Evolutionary conservation across 2,329 filamentous ascomycete species (phyloP).

Genomic region (Xylariaceae sp.): DNA sequence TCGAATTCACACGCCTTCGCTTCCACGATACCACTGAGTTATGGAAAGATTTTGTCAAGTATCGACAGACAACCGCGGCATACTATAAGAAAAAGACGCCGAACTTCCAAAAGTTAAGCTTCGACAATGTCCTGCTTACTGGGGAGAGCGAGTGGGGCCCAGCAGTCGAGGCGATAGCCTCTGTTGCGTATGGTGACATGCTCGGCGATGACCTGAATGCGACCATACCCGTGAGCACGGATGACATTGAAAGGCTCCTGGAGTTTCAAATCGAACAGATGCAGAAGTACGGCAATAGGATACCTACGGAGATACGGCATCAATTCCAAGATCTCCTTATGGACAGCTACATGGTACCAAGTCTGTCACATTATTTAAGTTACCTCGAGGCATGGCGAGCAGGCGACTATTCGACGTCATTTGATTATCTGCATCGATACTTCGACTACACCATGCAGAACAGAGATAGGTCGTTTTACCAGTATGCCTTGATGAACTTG

Average conservation of each 20-base stretch:
- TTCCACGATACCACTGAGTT: conserved; percentile 74
- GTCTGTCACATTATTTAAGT: conserved; percentile 69
- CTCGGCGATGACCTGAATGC: conserved; percentile 38
- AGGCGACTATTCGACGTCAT: conserved; percentile 82
- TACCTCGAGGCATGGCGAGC: conserved; percentile 91
- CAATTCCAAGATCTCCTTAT: conserved; percentile 64
- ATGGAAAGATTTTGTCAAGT: conserved; percentile 78
- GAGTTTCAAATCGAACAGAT: conserved; percentile 86
- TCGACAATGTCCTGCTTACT: conserved; percentile 50
- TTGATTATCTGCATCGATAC: conserved; percentile 87
- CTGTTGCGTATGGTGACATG: conserved; percentile 49
- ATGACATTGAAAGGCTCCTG: conserved; percentile 74
- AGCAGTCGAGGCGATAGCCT: conserved; percentile 41
- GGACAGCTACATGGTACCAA: conserved; percentile 63
- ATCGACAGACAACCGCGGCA: conserved; percentile 67
- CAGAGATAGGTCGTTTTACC: conserved; percentile 78
- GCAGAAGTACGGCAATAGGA: conserved; percentile 73
- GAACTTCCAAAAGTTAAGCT: conserved; percentile 50
- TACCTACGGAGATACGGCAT: conserved; percentile 67
- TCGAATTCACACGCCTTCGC: conserved; percentile 74
- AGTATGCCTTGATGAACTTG: conserved; percentile 89
- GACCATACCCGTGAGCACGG: conserved; percentile 57
- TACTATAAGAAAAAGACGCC: conserved; percentile 60
- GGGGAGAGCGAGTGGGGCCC: conserved; percentile 48
- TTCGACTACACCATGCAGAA: conserved; percentile 95